These are phyloP conservation scores for Penicillium sp. DNA, from an alignment of 2,329 filamentous ascomycete species.

Conservation along the genomic window DNA sequence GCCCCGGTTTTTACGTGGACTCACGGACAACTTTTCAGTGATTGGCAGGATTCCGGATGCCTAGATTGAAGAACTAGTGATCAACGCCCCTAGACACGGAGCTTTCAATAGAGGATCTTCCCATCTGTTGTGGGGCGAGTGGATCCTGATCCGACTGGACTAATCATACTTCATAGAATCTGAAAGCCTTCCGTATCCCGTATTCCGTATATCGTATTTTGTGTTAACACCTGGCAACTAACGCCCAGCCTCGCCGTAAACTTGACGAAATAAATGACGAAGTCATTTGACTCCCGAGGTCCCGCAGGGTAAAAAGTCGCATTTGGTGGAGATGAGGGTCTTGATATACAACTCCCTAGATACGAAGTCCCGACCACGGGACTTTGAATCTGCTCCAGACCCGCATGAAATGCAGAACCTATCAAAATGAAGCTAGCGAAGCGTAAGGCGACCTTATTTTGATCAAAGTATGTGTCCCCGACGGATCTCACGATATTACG, in stretches of 20 bases:
- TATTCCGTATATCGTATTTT: background rate
- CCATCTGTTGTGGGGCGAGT: background rate
- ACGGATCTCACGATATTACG: background rate
- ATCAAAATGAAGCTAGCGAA: background rate
- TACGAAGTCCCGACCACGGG: background rate
- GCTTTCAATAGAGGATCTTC: background rate
- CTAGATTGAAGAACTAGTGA: background rate
- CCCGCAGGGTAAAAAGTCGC: background rate
- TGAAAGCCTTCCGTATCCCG: background rate
- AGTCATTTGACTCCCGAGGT: background rate
- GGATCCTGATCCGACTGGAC: background rate
- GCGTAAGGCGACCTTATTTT: background rate
- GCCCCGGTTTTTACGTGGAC: background rate
- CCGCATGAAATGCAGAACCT: background rate
- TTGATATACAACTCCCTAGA: background rate
- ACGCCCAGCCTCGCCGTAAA: background rate
- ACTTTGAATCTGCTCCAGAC: background rate
- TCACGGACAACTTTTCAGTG: background rate
- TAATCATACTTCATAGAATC: background rate
- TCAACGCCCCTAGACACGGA: background rate
- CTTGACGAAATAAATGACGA: background rate
- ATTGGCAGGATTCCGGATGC: background rate
- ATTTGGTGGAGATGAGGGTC: background rate
- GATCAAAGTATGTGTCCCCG: background rate
- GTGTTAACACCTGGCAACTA: background rate